phyloP scores from a whole-genome alignment of 495 filamentous ascomycete genomes.

The Entonaema liquescens region DNA sequence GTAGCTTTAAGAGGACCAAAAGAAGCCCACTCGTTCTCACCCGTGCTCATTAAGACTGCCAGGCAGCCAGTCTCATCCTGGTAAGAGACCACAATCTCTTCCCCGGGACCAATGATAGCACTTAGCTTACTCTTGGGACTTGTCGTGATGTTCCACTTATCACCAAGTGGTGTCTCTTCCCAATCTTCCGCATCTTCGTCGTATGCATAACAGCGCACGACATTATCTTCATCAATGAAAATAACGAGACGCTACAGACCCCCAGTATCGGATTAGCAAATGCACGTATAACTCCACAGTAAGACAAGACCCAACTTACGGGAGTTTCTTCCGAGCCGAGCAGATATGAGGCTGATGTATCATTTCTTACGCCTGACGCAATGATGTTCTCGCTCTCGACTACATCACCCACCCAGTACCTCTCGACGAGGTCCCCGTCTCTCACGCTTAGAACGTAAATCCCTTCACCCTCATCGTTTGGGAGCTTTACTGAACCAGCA shows the following conservation, averaged over 20 bases:
- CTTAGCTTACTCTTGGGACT: slow-evolving; percentile 24
- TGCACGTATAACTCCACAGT: neutral
- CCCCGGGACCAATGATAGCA: slow-evolving; percentile 18
- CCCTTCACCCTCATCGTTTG: slow-evolving; percentile 14
- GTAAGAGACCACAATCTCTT: slow-evolving; percentile 28
- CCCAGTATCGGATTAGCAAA: neutral
- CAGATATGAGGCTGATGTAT: slow-evolving; percentile 34
- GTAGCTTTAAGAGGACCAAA: slow-evolving; percentile 22
- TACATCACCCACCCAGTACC: slow-evolving; percentile 24
- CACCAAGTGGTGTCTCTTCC: slow-evolving; percentile 31
- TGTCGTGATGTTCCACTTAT: slow-evolving; percentile 25
- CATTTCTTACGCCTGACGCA: slow-evolving; percentile 24
- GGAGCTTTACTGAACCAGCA: slow-evolving; percentile 19
- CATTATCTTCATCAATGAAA: slow-evolving; percentile 24
- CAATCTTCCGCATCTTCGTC: slow-evolving; percentile 32
- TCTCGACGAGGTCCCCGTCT: slow-evolving; percentile 33
- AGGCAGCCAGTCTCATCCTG: slow-evolving; percentile 24
- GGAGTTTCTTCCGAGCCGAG: slow-evolving; percentile 1
- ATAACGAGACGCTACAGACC: slow-evolving; percentile 25
- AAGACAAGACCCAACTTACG: neutral
- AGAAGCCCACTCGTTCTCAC: slow-evolving; percentile 10
- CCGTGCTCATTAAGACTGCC: slow-evolving; percentile 17
- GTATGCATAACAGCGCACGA: slow-evolving; percentile 29
- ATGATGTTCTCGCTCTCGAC: slow-evolving; percentile 24
- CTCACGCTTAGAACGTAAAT: slow-evolving; percentile 25